Evolutionary conservation across 2,329 filamentous ascomycete species (phyloP), one percentile per base, ranked within the genome.

Genomic region (Penicillium sclerotigenum): DNA sequence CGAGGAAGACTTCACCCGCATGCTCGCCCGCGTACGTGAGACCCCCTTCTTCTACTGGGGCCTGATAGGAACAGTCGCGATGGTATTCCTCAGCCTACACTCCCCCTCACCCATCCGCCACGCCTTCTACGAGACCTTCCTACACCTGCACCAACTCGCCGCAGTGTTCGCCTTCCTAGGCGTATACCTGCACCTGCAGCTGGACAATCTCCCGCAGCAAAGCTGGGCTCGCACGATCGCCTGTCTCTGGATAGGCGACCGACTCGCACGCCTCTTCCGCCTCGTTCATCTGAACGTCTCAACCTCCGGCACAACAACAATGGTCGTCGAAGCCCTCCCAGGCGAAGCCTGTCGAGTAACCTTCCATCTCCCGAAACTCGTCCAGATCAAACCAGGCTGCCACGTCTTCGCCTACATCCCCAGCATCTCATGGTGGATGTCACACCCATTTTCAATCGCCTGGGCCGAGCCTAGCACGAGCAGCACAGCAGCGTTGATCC

Each of bases 41-140:
- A 71, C 69, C 0, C 70, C 74, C 0, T 80, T 80, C 61, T 77
- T 80, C 51, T 58, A 61, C 13, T 79, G 71, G 66, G 79, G 79
- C 3, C 50, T 79, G 13, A 51, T 84, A 9, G 79, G 77, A 22
- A 75, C 74, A 0, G 56, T 70, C 22, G 62, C 73, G 0, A 71
- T 80, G 71, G 47, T 73, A 24, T 68, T 76, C 34, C 71, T 81
- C 10, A 42, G 67, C 1, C 57, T 77, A 11, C 78, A 80, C 57
- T 77, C 78, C 1, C 71, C 74, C 10, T 80, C 91, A 2, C 88
- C 91, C 0, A 70, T 99, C 49, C 87, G 94, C 59, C 93, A 97
- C 73, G 91, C 92, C 37, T 97, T 96, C 72, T 99, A 99, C 77
- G 94, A 99, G 77, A 95, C 91, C 1, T 99, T 99, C 61, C 64